Evolutionary conservation across 805 yeast species (phyloP), one percentile per base, ranked within the genome.

Genomic region (Pichia ethanolica): DNA sequence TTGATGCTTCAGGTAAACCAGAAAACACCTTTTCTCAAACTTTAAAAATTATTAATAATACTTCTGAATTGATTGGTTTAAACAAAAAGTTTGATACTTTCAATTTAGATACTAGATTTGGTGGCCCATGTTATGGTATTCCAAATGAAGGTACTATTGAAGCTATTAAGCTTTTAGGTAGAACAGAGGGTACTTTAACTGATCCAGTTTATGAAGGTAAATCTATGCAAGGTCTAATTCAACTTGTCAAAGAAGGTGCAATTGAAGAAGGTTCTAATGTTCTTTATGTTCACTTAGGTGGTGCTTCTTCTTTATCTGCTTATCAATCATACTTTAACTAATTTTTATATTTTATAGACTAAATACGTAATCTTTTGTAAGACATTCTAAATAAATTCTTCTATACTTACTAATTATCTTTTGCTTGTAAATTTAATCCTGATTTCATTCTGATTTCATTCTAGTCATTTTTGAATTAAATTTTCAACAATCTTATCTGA

Each of bases 191-290:
- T 50, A 67, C 65, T 27, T 60, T 66, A 49, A 63, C 67, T 43
- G 70, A 66, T 55, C 70, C 70, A 3, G 70, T 66, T 32, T 66
- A 66, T 51, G 70, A 66, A 49, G 70, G 70, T 47, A 66, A 66
- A 45, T 63, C 69, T 4, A 64, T 66, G 67, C 63, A 62, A 46
- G 69, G 69, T 45, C 45, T 65, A 48, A 63, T 65, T 30, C 57
- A 58, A 46, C 42, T 59, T 39, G 53, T 61, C 20, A 57, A 53
- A 39, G 63, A 65, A 51, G 58, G 52, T 42, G 61, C 58, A 27
- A 58, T 64, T 41, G 55, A 53, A 39, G 51, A 60, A 47, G 69
- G 64, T 33, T 56, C 67, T 9, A 65, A 65, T 45, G 57, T 65
- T 7, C 54, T 65, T 20, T 65, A 56, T 41, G 65, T 55, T 43